Evolutionary conservation across 2,329 filamentous ascomycete genomes (phyloP), one percentile per base, ranked within the genome.

Genomic region (Xylariaceae sp.): DNA sequence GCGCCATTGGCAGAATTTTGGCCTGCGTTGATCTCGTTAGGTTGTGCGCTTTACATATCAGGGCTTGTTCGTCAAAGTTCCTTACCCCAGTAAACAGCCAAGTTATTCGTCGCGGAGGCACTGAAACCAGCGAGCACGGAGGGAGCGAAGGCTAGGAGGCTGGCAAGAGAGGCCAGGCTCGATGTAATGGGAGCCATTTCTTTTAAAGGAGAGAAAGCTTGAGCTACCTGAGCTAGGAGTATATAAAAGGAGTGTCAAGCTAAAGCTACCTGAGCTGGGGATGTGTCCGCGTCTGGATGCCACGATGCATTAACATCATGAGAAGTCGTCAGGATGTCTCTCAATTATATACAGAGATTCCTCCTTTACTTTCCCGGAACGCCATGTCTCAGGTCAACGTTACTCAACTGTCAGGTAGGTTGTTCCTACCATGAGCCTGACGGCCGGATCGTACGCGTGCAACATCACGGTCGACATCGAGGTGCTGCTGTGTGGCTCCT

Each of bases 21-120:
- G 4, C 79, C 73, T 75, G 27, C 73, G 18, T 50, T 23, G 21
- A 59, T 18, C 39, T 32, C 23, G 26, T 67, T 18, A 64, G 59
- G 29, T 10, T 43, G 10, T 24, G 26, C 18, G n/a, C 16, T 32
- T 13, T 11, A 36, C 24, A 44, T 5, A 39, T 24, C n/a, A n/a
- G 15, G 27, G 18, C 8, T 23, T 16, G 13, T 9, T 24, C 37
- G 41, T 42, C 8, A 7, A 20, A 20, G 7, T 42, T 33, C 20
- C 70, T 63, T 70, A 74, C 85, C 86, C 86, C 86, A 89, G 68
- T 89, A 89, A 1, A 88, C 75, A 21, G 81, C 84, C 48, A 89
- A 66, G 62, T 87, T 88, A 43, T 68, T 74, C 2, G 66, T 62
- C 1, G 77, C 75, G n/a, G 64, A 65, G 4, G 79, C 55, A 55